Conservation (phyloP, 805 yeast species). For the Wickerhamomyces queroliae region DNA sequence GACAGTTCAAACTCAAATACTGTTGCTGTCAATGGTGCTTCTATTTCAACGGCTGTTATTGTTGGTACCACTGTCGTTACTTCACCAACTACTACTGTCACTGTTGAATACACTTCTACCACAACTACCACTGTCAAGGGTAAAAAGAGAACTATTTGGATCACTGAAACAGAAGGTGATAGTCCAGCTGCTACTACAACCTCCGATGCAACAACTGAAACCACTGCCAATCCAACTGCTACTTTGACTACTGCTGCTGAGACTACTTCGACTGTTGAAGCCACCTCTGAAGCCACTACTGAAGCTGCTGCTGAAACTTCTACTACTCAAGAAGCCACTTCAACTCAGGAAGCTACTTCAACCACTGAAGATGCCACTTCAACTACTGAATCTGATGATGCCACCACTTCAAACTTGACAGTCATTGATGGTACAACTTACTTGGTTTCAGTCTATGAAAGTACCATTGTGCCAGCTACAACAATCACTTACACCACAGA, state of each 20-base stretch:
- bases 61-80: constrained; percentile 12
- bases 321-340: too few species aligned
- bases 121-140: constrained; percentile 18
- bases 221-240: constrained; percentile 1
- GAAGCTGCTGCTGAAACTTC: constrained; percentile 2
- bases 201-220: too few species aligned
- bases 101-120: constrained; percentile 17
- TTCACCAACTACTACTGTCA: constrained; percentile 6
- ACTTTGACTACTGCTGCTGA: constrained; percentile 3
- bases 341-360: neutral
- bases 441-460: constrained; percentile 14
- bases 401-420: constrained; percentile 6
- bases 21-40: constrained; percentile 14
- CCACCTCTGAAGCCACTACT: constrained; percentile 3
- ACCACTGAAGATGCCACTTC: constrained; percentile 5
- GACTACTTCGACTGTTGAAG: constrained; percentile 4
- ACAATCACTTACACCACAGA: constrained; percentile 14
- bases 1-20: constrained; percentile 10
- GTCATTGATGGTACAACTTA: constrained; percentile 22
- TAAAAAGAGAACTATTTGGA: constrained; percentile 18
- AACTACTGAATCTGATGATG: constrained; percentile 3
- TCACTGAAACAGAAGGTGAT: constrained; percentile 19
- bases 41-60: constrained; percentile 3
- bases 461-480: constrained; percentile 21
- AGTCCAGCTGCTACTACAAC: constrained; percentile 3